phyloP scores from a whole-genome alignment of 768 basidiomycete genomes.

The Dictyophora rubrovolvata region DNA sequence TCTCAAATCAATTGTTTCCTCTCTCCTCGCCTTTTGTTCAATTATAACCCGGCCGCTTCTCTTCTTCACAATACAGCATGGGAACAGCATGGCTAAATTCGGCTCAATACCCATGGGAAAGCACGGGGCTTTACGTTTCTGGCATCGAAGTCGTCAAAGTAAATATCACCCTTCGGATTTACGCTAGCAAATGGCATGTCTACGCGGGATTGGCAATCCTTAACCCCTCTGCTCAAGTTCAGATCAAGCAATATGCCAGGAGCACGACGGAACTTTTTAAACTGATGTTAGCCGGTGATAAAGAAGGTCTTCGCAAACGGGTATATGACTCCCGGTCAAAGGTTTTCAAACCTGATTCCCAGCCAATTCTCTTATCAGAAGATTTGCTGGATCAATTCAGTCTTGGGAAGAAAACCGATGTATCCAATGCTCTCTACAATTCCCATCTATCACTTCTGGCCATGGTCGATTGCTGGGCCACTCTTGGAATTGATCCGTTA shows the following conservation, averaged over 20 bases:
- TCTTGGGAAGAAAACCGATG: constrained; percentile 40
- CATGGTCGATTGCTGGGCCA: constrained; percentile 98
- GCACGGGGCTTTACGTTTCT: constrained; percentile 81
- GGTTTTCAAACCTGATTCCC: constrained; percentile 55
- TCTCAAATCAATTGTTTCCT: too few species aligned
- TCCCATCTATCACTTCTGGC: constrained; percentile 90
- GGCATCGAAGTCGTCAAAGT: constrained; percentile 98
- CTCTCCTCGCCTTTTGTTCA: too few species aligned
- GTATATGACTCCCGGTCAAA: constrained; percentile 62
- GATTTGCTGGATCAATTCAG: constrained; percentile 84
- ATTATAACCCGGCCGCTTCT: too few species aligned
- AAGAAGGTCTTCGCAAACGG: constrained; percentile 50
- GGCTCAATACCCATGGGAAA: constrained; percentile 85
- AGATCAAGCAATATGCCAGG: constrained; percentile 86
- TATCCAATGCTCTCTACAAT: constrained; percentile 34
- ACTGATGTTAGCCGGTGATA: constrained; percentile 68
- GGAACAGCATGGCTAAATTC: constrained; percentile 88
- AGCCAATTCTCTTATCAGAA: constrained; percentile 75
- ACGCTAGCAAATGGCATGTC: constrained; percentile 97
- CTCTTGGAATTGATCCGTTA: constrained; percentile 78
- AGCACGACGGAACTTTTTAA: constrained; percentile 88
- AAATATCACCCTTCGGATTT: constrained; percentile 93
- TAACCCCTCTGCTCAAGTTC: constrained; percentile 78
- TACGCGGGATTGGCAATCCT: constrained; percentile 98
- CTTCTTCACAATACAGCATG: constrained; percentile 60